Percentiles rank a stretch among this genome's conserved stretches.
phyloP scores from a whole-genome alignment of 306 rosid species.

The Myrica gale region DNA sequence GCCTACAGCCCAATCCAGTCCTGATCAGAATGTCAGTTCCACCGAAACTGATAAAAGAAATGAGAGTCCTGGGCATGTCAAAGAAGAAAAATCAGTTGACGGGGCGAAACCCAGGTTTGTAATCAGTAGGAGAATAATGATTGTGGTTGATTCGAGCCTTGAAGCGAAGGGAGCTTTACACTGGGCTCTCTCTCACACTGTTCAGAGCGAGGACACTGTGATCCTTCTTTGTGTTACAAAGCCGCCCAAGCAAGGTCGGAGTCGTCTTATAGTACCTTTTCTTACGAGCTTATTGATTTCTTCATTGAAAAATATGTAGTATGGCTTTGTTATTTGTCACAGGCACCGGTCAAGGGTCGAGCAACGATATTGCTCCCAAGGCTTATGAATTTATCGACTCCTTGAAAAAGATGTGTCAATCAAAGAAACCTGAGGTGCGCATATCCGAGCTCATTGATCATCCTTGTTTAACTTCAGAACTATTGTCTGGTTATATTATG shows the following conservation, averaged over 20 bases:
- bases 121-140: slow-evolving; percentile 70
- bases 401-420: slow-evolving; percentile 57
- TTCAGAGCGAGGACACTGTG: slow-evolving; percentile 70
- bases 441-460: not conserved
- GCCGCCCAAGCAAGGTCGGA: slow-evolving; percentile 63
- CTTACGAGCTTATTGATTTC: not conserved
- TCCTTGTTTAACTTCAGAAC: not conserved
- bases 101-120: slow-evolving; percentile 42
- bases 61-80: slow-evolving; percentile 23
- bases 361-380: slow-evolving; percentile 54
- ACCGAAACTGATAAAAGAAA: slow-evolving; percentile 24
- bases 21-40: slow-evolving; percentile 11
- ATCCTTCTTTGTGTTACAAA: slow-evolving; percentile 73
- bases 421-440: slow-evolving; percentile 81
- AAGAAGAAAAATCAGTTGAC: slow-evolving; percentile 37
- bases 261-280: slow-evolving; percentile 4
- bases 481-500: not conserved
- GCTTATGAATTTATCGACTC: slow-evolving; percentile 62
- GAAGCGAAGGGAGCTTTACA: slow-evolving; percentile 85
- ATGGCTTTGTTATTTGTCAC: slow-evolving; percentile 12
- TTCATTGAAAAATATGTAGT: slow-evolving; percentile 8
- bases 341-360: slow-evolving; percentile 48
- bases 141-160: slow-evolving; percentile 86
- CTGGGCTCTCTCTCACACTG: slow-evolving; percentile 87
- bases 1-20: slow-evolving; percentile 57